Conservation (phyloP, 2,329 filamentous ascomycete species). For the Paradendryphiella salina region DNA sequence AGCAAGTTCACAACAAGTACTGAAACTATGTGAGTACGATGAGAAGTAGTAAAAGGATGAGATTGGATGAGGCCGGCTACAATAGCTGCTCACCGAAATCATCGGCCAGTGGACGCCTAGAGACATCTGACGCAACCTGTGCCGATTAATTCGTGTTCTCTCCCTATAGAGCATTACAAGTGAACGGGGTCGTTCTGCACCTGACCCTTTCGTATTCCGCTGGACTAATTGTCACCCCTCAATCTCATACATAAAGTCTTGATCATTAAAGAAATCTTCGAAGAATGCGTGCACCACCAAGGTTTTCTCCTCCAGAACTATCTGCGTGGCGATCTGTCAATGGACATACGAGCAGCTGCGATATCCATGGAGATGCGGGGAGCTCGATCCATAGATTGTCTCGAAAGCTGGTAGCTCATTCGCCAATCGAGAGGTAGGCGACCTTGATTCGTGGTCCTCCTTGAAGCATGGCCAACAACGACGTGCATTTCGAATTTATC, state of each 20-base stretch:
- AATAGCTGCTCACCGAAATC: neutral
- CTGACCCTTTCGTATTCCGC: neutral
- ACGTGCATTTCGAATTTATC: constrained; percentile 17
- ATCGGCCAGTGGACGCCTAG: neutral
- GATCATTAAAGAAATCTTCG: neutral
- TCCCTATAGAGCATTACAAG: constrained; percentile 9
- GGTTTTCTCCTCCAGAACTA: neutral
- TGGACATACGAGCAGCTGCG: constrained; percentile 13
- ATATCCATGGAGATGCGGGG: constrained; percentile 13
- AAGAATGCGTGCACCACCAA: neutral
- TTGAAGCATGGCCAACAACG: constrained; percentile 18
- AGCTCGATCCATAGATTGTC: constrained; percentile 11
- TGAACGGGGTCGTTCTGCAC: neutral
- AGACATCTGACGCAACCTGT: neutral
- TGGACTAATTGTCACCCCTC: neutral
- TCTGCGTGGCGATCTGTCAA: constrained; percentile 5
- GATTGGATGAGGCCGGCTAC: neutral
- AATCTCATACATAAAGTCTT: constrained; percentile 6
- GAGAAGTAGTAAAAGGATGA: constrained; percentile 1
- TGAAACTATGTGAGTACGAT: neutral
- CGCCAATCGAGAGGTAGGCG: constrained; percentile 19
- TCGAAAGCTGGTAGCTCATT: constrained; percentile 13
- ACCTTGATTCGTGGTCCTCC: constrained; percentile 14
- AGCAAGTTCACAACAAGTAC: neutral
- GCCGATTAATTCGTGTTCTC: neutral